Percentiles rank a stretch among this genome's conserved stretches.
Evolutionary conservation across 352 stramenopile species (phyloP).

Genomic region (Phytophthora crassamura): DNA sequence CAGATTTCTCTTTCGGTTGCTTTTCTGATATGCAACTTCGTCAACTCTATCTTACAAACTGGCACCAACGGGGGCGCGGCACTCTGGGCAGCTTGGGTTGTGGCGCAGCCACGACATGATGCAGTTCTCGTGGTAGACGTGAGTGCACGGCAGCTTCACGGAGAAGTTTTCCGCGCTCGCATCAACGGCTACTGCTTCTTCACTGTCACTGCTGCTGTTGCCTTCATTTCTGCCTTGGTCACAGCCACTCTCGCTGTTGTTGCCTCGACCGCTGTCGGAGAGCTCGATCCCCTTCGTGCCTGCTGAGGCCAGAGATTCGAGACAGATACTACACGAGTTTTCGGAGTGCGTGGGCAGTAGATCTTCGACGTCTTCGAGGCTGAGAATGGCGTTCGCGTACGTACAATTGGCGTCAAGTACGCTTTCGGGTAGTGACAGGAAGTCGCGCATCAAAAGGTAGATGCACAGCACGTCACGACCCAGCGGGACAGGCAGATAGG

Average conservation of each 20-base stretch:
- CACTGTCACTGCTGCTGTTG: slow-evolving; percentile 1
- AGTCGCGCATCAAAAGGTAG: slow-evolving; percentile 62
- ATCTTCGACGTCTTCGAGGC: slow-evolving; percentile 58
- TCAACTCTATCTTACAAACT: slow-evolving; percentile 7
- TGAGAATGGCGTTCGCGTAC: slow-evolving; percentile 67
- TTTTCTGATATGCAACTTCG: not conserved
- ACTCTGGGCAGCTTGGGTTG: slow-evolving; percentile 66
- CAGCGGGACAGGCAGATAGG: slow-evolving; percentile 42
- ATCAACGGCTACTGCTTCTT: slow-evolving; percentile 2
- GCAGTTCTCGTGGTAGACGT: slow-evolving; percentile 74
- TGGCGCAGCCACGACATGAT: slow-evolving; percentile 72
- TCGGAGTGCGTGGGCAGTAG: slow-evolving; percentile 40
- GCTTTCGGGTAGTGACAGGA: slow-evolving; percentile 54
- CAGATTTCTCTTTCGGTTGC: not conserved
- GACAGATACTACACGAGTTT: slow-evolving; percentile 64
- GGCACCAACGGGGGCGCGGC: slow-evolving; percentile 46
- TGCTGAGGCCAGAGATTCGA: slow-evolving; percentile 43
- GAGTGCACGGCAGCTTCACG: slow-evolving; percentile 56
- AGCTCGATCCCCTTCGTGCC: slow-evolving; percentile 31
- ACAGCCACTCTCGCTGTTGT: slow-evolving; percentile 1
- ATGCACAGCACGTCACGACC: slow-evolving; percentile 48
- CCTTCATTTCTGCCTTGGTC: not conserved
- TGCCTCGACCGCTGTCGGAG: slow-evolving; percentile 3
- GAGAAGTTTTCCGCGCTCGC: slow-evolving; percentile 28
- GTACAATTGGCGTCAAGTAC: slow-evolving; percentile 58